phyloP scores from a whole-genome alignment of 768 basidiomycete genomes.

The Tulasnella calospora region DNA sequence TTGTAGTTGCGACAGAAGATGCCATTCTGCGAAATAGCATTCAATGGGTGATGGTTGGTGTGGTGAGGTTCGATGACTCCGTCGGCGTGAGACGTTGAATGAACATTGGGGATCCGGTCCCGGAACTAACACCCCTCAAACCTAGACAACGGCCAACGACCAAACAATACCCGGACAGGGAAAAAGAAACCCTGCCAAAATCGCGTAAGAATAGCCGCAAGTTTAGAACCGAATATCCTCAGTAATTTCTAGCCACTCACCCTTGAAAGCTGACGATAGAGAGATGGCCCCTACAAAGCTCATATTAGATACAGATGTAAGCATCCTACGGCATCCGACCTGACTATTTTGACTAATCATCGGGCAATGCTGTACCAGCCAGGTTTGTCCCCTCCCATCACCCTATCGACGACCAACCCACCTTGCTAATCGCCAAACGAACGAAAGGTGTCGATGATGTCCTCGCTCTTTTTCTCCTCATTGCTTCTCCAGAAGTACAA shows the following conservation, averaged over 20 bases:
- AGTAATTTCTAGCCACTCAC: not conserved
- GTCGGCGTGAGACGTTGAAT: not conserved
- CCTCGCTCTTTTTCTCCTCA: slow-evolving; percentile 31
- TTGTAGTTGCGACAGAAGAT: not conserved
- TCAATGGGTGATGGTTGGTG: not conserved
- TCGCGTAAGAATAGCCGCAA: not conserved
- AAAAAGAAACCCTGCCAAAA: not conserved
- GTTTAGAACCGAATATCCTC: not conserved
- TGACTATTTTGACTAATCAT: not conserved
- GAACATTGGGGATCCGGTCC: not conserved
- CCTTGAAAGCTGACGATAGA: not conserved
- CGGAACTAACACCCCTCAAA: not conserved
- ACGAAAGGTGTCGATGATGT: slow-evolving; percentile 32
- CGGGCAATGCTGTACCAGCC: not conserved
- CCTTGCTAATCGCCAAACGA: not conserved
- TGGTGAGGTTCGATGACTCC: not conserved
- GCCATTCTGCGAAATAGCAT: not conserved
- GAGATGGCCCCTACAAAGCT: not conserved
- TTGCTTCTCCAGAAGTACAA: slow-evolving; percentile 31
- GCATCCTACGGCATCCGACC: not conserved
- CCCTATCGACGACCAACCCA: not conserved
- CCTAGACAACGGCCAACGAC: not conserved
- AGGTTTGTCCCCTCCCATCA: not conserved
- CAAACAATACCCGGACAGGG: not conserved
- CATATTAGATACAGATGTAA: slow-evolving; percentile 19